Evolutionary conservation across 345 rosid species (phyloP).

Genomic region (Eucalyptus microcorys): DNA sequence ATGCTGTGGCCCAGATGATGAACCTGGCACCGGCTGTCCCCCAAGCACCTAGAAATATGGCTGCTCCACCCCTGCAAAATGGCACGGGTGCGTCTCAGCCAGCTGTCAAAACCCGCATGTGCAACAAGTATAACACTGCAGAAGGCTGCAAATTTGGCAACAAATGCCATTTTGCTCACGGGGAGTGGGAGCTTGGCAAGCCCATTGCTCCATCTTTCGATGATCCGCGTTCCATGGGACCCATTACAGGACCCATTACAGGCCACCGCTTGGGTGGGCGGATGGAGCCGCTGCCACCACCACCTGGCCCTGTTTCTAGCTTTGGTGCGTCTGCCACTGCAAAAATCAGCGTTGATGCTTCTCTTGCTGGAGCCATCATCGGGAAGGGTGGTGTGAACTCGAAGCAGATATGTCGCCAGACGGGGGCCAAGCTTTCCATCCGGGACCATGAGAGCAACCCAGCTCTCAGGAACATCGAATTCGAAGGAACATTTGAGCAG

Average conservation of each 20-base stretch:
- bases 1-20: conserved; percentile 72
- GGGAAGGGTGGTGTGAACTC: conserved; percentile 79
- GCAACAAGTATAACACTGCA: conserved; percentile 42
- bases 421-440: conserved; percentile 69
- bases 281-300: conserved; percentile 19
- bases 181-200: conserved; percentile 67
- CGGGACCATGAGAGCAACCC: conserved; percentile 64
- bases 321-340: conserved; percentile 86
- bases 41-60: conserved; percentile 35
- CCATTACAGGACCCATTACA: conserved; percentile 19
- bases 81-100: conserved; percentile 21
- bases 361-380: conserved; percentile 77
- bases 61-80: conserved; percentile 15
- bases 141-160: conserved; percentile 79
- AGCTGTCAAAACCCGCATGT: conserved; percentile 38
- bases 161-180: conserved; percentile 67
- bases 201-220: conserved; percentile 30
- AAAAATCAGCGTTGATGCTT: conserved; percentile 75
- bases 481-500: conserved; percentile 85
- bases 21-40: conserved; percentile 36
- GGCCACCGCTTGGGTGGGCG: conserved; percentile 29
- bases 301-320: conserved; percentile 35
- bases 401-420: conserved; percentile 66
- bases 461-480: conserved; percentile 57
- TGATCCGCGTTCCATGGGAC: conserved; percentile 32